Percentiles rank a stretch among this genome's conserved stretches.
These are phyloP conservation scores for Clarireedia homoeocarpa DNA, from an alignment of 2,329 filamentous ascomycete species.

Conservation along the genomic window DNA sequence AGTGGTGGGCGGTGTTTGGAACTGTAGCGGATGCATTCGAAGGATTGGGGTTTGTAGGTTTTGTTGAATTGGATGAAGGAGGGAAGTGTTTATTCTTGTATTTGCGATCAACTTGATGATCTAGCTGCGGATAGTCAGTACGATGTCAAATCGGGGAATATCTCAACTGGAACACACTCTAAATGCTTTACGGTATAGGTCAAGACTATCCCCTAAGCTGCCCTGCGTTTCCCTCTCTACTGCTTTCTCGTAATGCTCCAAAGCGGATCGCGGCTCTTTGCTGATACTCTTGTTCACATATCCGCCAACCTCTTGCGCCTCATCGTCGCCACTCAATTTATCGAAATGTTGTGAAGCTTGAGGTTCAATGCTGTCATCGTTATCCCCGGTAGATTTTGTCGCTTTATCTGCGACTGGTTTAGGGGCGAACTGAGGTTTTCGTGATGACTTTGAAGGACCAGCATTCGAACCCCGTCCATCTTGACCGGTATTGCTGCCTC, in stretches of 20 bases:
- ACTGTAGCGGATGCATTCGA: conserved; percentile 44
- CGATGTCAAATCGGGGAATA: not conserved
- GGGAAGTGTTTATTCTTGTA: conserved; percentile 93
- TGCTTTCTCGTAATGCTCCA: conserved; percentile 89
- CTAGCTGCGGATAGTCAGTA: conserved; percentile 50
- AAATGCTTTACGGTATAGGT: conserved; percentile 84
- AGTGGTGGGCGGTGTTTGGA: conserved; percentile 47
- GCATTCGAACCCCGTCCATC: conserved; percentile 1
- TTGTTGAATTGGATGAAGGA: conserved; percentile 45
- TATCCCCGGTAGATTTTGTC: conserved; percentile 5
- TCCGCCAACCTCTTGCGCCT: conserved; percentile 6
- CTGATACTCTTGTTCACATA: conserved; percentile 6
- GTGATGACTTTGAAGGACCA: conserved; percentile 13
- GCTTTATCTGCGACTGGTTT: conserved; percentile 12
- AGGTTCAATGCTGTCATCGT: conserved; percentile 14
- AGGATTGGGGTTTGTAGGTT: conserved; percentile 26
- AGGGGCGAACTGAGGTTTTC: conserved; percentile 16
- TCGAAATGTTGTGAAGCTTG: conserved; percentile 11
- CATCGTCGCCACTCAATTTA: conserved; percentile 3
- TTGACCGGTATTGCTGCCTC: conserved; percentile 14
- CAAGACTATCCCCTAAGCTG: conserved; percentile 79
- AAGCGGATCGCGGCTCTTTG: conserved; percentile 60
- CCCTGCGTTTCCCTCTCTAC: conserved; percentile 83
- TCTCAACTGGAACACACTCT: conserved; percentile 46
- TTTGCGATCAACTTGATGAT: conserved; percentile 71